Evolutionary conservation across 2,329 filamentous ascomycete genomes (phyloP), one percentile per base, ranked within the genome.

Genomic region (Allantophomopsis lycopodina): DNA sequence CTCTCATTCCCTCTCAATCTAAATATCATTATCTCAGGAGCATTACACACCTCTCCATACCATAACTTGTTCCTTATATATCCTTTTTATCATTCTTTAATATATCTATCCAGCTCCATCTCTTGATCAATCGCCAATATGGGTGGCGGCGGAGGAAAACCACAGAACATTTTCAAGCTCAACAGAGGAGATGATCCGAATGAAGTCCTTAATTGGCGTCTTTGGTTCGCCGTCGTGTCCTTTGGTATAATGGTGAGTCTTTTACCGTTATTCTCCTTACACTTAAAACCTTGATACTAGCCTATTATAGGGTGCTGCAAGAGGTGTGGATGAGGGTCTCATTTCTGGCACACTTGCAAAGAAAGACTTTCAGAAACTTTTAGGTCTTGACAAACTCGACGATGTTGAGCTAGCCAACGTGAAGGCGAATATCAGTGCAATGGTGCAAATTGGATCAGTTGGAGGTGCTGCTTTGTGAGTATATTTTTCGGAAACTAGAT

Each of bases 361-460:
- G n/a, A 63, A 68, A 46, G 65, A 77, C 38, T 84, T 84, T 55
- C 68, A 78, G 48, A 47, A 56, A 1, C 65, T 65, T 28, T 79
- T 83, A 53, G 51, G 73, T 47, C 73, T 76, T 44, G 59, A 63
- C 5, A 61, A 64, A 2, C 76, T 77, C 50, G 62, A 58, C 35
- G 49, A 58, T 0, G 61, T 67, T 4, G 66, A 73, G 36, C 63
- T 71, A 52, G 76, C 79, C 44, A 76, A 83, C 55, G 77, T 80
- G 60, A 76, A 82, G 59, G 76, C 71, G 48, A 88, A 88, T 56
- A 80, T 88, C 40, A 80, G 81, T 2, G 73, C 79, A 36, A 88
- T 88, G 83, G 83, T 88, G 0, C 83, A 87, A 58, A 75, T 87
- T 50, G 83, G 83, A 17, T 82, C 74, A 17, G 80, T 88, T 21